These are phyloP conservation scores for Skeletonema tropicum DNA, from an alignment of 108 stramenopile genomes.

Conservation along the genomic window DNA sequence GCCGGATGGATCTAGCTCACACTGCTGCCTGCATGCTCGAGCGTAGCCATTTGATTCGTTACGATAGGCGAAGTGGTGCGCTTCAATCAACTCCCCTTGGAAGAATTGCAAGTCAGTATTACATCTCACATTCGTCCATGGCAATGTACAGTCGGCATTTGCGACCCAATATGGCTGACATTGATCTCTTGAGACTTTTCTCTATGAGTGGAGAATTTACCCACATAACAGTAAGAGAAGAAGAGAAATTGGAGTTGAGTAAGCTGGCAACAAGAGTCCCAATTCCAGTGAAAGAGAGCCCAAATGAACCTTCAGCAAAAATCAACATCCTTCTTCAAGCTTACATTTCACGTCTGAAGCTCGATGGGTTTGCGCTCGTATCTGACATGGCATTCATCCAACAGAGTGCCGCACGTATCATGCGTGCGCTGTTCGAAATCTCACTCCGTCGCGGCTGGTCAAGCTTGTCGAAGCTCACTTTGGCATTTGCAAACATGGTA, in stretches of 20 bases:
- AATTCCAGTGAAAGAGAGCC: slow-evolving; percentile 97
- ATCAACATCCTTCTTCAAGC: slow-evolving; percentile 98
- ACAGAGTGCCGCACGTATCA: slow-evolving; percentile 96
- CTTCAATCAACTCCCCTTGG: slow-evolving; percentile 95
- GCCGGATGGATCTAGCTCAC: slow-evolving; percentile 92
- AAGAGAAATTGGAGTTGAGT: slow-evolving; percentile 96
- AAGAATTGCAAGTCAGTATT: slow-evolving; percentile 96
- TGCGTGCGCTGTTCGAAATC: slow-evolving; percentile 97
- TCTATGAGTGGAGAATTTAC: slow-evolving; percentile 96
- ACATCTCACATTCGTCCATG: slow-evolving; percentile 97
- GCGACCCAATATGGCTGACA: slow-evolving; percentile 96
- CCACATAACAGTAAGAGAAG: slow-evolving; percentile 96
- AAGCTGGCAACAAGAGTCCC: slow-evolving; percentile 96
- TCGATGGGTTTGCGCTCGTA: slow-evolving; percentile 98
- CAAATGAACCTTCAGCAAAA: slow-evolving; percentile 94
- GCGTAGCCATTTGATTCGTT: slow-evolving; percentile 91
- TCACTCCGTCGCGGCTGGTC: slow-evolving; percentile 96
- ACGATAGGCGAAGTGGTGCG: slow-evolving; percentile 92
- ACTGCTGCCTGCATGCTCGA: slow-evolving; percentile 92
- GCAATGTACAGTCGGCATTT: slow-evolving; percentile 94
- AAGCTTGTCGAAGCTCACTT: slow-evolving; percentile 85
- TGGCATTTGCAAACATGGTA: slow-evolving; percentile 96
- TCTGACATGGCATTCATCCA: slow-evolving; percentile 99
- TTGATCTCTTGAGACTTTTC: slow-evolving; percentile 97
- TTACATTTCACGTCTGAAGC: slow-evolving; percentile 95